Evolutionary conservation across 2,329 filamentous ascomycete species (phyloP).

Genomic region (Rosellinia necatrix): DNA sequence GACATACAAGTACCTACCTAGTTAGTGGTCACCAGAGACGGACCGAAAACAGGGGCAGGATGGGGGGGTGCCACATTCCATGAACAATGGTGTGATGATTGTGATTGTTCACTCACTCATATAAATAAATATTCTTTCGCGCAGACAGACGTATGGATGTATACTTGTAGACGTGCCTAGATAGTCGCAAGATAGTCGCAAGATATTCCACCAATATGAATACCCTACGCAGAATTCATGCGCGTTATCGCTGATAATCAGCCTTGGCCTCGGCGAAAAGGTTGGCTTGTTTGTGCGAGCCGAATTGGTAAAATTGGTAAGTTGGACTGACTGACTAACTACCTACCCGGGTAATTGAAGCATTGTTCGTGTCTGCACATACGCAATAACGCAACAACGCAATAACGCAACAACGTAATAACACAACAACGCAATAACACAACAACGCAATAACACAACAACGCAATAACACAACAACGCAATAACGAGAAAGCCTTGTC

Average conservation of each 20-base stretch:
- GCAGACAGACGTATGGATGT: conserved; percentile 1
- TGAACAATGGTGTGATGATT: neutral
- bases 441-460: too few species aligned
- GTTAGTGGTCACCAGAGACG: neutral
- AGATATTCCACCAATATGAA: conserved; percentile 20
- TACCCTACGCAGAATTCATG: neutral
- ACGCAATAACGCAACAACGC: too few species aligned
- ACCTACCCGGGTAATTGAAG: too few species aligned
- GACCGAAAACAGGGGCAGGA: neutral
- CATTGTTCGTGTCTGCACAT: neutral
- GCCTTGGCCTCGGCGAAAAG: conserved; percentile 19
- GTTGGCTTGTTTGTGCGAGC: neutral
- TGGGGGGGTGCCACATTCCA: conserved; percentile 3
- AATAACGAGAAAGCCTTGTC: conserved; percentile 1
- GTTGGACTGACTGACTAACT: too few species aligned
- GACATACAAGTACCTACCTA: too few species aligned
- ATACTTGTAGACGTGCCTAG: too few species aligned
- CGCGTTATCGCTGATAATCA: conserved; percentile 1
- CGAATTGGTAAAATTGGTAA: too few species aligned
- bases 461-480: too few species aligned
- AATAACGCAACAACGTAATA: too few species aligned
- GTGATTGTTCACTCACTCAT: too few species aligned
- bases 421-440: too few species aligned
- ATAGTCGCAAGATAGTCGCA: too few species aligned
- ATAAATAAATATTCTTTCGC: conserved; percentile 4